Evolutionary conservation across 108 stramenopile genomes (phyloP), one percentile per base, ranked within the genome.

Genomic region (Conticribra guillardii): DNA sequence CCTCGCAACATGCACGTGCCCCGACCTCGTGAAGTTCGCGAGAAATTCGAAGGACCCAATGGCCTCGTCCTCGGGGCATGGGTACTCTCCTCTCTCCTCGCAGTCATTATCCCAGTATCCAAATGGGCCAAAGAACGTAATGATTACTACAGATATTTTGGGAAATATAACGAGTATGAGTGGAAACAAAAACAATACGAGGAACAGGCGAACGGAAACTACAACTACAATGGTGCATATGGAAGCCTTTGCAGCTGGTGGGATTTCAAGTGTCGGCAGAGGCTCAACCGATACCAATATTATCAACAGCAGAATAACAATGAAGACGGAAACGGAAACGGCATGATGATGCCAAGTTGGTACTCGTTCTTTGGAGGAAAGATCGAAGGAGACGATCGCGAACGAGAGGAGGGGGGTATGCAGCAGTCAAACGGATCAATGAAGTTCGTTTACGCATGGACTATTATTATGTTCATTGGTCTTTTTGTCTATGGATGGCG

Each of bases 381-480:
- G 30, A 29, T 58, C 1, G 70, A 67, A 19, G 80, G 68, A 58
- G 73, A 69, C 49, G 60, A 74, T 23, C 77, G 74, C 28, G 27
- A 53, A 54, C 58, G 73, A 3, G 82, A 80, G 44, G 82, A 82
- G 37, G 67, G 55, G 67, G 78, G 56, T n/a, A 46, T 71, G 23
- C 31, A 28, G 21, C 33, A 48, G 7, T 47, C 48, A 0, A 30
- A 58, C 46, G 75, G 68, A 28, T 70, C 68, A 1, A 57, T 87
- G 69, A 80, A 73, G 44, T 85, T 87, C 57, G 82, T 81, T 7
- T 87, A 85, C 67, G 33, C 52, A 22, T 83, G 82, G 76, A 77
- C 69, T 44, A 62, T 87, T 49, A 41, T 85, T 17, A 74, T 85
- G 71, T 87, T 85, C 65, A 27, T 80, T 41, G 87, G 56, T 18